Evolutionary conservation across 495 filamentous ascomycete species (phyloP), one percentile per base, ranked within the genome.

Genomic region (Aspergillus nanangensis): DNA sequence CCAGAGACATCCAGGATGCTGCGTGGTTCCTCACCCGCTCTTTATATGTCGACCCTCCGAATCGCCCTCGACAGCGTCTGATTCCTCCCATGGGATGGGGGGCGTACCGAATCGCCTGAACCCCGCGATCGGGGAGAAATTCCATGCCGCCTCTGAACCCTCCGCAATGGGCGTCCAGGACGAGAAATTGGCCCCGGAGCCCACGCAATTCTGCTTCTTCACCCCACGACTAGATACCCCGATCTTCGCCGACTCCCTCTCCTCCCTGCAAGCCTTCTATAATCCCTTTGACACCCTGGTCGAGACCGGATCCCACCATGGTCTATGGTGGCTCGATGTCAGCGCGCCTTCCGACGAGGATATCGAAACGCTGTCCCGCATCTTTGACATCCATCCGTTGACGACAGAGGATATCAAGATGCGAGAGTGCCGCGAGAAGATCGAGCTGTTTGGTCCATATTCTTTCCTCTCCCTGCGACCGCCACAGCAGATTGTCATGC

Each of bases 381-480:
- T 88, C 5, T 95, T 96, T 57, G 82, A 82, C 5, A 82, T 95
- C 35, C 91, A 96, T 63, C 90, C 88, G 4, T 65, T 96, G 60
- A 95, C 91, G 3, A 83, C 83, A 5, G 91, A 96, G 65, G 90
- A 96, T 69, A 94, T 96, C 47, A 83, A 80, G n/a, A 87, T 81
- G 3, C 87, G 91, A 53, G 90, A 96, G 65, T 79, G 85, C 4
- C 86, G 90, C 11, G 90, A 96, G 67, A 95, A 96, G 69, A 91
- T 95, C 25, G 91, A 96, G 60, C 79, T 95, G 20, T 96, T 96
- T 63, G 81, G 83, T 5, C 81, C 83, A 8, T 96, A 95, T 69
- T 96, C 95, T 61, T 92, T 96, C 49, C 84, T 93, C 29, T 92
- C 84, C 47, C 89, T 95, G 73, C 83, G 88, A 9, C 88, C 86